These are phyloP conservation scores for Leptodontidium sp. DNA, from an alignment of 2,329 filamentous ascomycete species.

Conservation along the genomic window DNA sequence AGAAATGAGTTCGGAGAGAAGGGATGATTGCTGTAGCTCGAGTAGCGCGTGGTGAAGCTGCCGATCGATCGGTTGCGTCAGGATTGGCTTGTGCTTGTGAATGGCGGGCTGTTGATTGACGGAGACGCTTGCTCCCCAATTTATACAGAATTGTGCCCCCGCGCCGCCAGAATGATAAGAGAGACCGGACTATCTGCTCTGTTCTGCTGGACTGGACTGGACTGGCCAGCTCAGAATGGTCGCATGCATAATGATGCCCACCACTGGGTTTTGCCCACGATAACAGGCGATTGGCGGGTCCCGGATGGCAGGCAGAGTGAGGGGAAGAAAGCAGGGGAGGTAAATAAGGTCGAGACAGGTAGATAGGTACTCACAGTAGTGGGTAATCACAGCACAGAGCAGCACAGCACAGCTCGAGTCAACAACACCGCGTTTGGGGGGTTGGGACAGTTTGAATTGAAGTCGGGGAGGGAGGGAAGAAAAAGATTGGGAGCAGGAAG, in stretches of 20 bases:
- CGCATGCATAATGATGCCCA: conserved; percentile 31
- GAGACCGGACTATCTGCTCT: conserved; percentile 11
- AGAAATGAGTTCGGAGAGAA: not conserved
- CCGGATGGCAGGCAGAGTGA: conserved; percentile 25
- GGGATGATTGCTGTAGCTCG: conserved; percentile 1
- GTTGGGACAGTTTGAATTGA: conserved; percentile 7
- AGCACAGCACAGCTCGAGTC: conserved; percentile 20
- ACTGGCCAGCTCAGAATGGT: not conserved
- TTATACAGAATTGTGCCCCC: conserved; percentile 14
- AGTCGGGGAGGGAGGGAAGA: conserved; percentile 17
- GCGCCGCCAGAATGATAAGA: conserved; percentile 12
- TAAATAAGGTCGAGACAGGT: not conserved
- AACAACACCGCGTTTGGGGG: conserved; percentile 21
- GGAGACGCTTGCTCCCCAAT: not conserved
- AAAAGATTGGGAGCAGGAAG: conserved; percentile 16
- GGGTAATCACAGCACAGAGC: conserved; percentile 3
- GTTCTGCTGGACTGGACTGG: not conserved
- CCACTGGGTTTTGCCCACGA: conserved; percentile 29
- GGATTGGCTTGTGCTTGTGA: conserved; percentile 16
- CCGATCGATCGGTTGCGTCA: conserved; percentile 21
- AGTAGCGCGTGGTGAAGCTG: conserved; percentile 14
- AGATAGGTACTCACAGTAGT: conserved; percentile 15
- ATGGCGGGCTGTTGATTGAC: conserved; percentile 8
- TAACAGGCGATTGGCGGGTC: conserved; percentile 38
- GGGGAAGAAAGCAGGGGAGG: conserved; percentile 24